Percentiles rank a stretch among this genome's conserved stretches.
phyloP scores from a whole-genome alignment of 139 green algal genomes.

The Coelastrella sp. region DNA sequence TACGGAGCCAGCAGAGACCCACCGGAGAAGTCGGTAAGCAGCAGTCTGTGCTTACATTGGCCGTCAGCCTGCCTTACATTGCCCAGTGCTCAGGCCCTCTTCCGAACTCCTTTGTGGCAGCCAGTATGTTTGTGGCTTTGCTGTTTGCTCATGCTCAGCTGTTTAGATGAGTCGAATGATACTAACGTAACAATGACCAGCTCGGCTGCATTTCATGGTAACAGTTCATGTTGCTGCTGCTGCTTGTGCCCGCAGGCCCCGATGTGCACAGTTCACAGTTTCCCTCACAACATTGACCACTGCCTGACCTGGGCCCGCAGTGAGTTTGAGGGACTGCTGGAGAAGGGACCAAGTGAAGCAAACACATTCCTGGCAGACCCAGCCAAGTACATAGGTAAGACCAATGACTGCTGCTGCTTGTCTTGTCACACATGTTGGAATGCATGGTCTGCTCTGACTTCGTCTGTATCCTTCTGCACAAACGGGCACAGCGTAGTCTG shows the following conservation, averaged over 20 bases:
- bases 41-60: not conserved
- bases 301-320: slow-evolving; percentile 92
- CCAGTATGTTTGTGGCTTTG: too few relatives aligned
- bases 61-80: not conserved
- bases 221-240: not conserved
- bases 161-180: too few relatives aligned
- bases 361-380: slow-evolving; percentile 92
- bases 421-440: too few relatives aligned
- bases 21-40: slow-evolving; percentile 85
- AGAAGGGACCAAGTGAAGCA: slow-evolving; percentile 92
- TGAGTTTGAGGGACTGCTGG: slow-evolving; percentile 97
- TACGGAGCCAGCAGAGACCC: slow-evolving; percentile 93
- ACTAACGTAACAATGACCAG: too few relatives aligned
- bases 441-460: too few relatives aligned
- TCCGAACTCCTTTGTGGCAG: too few relatives aligned
- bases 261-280: slow-evolving; percentile 99
- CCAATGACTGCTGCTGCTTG: not conserved
- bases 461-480: too few relatives aligned
- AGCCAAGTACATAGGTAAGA: slow-evolving; percentile 75
- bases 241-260: slow-evolving; percentile 80
- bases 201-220: too few relatives aligned
- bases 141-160: too few relatives aligned
- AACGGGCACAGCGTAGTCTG: too few relatives aligned
- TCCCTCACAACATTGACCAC: slow-evolving; percentile 99
- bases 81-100: too few relatives aligned